These are phyloP conservation scores for Euptelea pleiosperma DNA, from an alignment of 164 flowering plant species.

Conservation along the genomic window DNA sequence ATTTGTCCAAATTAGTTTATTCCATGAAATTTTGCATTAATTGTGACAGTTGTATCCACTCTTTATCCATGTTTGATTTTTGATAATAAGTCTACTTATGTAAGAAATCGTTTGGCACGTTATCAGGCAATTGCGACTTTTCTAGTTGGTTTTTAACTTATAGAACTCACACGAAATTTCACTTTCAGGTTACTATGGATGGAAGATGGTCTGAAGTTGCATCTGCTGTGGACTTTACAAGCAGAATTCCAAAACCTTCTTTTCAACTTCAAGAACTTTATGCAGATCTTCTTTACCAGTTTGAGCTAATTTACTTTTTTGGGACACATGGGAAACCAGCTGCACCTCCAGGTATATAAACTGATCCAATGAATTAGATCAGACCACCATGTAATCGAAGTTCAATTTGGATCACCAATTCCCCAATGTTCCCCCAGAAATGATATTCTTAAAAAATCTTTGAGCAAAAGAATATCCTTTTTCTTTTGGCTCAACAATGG, in stretches of 20 bases:
- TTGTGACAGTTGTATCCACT: no score
- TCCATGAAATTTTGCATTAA: no score
- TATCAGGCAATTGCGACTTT: neutral
- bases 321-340: conserved; percentile 7
- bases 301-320: conserved; percentile 27
- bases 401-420: neutral
- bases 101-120: neutral
- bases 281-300: conserved; percentile 27
- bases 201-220: conserved; percentile 41
- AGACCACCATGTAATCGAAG: no score
- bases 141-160: neutral
- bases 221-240: conserved; percentile 20
- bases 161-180: neutral
- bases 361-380: neutral
- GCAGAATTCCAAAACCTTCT: conserved; percentile 6
- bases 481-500: no score
- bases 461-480: no score
- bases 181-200: conserved; percentile 32
- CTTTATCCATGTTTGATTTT: no score
- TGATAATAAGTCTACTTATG: no score
- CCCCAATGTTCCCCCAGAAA: no score
- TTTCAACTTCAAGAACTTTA: conserved; percentile 30
- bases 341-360: conserved; percentile 10
- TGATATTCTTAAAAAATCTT: no score
- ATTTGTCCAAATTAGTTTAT: no score